Conservation (phyloP, 768 basidiomycete genomes). For the Rhodotorula kratochvilovae region DNA sequence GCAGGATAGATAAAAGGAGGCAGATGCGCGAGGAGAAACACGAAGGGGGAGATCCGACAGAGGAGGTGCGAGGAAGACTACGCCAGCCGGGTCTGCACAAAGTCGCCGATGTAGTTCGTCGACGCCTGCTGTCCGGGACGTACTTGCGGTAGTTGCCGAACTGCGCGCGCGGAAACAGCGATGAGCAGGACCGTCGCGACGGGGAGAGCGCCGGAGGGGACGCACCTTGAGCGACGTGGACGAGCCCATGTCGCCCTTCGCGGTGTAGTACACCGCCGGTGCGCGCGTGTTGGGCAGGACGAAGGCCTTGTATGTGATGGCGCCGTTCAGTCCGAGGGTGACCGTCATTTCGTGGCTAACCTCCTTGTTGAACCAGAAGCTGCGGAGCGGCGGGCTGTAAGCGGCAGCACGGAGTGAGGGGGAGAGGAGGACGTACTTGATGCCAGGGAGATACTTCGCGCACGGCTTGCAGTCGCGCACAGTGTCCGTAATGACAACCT, state of each 20-base stretch:
- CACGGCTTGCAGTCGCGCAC: conserved; percentile 2
- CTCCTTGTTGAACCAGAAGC: conserved; percentile 18
- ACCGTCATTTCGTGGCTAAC: conserved; percentile 8
- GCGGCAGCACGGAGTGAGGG: not conserved
- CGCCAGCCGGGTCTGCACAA: not conserved
- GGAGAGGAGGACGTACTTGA: not conserved
- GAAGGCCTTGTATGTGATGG: conserved; percentile 17
- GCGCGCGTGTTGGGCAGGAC: not conserved
- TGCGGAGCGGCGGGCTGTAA: not conserved
- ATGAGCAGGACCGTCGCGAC: not conserved
- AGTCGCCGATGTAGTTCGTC: conserved; percentile 17
- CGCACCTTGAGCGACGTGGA: conserved; percentile 15
- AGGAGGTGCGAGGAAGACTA: not conserved
- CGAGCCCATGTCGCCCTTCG: conserved; percentile 25
- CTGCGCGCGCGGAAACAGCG: not conserved
- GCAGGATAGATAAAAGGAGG: no score
- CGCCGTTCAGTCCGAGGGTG: conserved; percentile 26
- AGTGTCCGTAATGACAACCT: conserved; percentile 14
- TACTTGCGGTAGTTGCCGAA: conserved; percentile 10
- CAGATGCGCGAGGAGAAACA: not conserved
- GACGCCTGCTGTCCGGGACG: not conserved
- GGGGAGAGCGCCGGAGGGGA: not conserved
- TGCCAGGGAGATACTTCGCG: not conserved
- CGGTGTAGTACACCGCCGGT: conserved; percentile 1
- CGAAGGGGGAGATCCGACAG: not conserved